phyloP scores from a whole-genome alignment of 2,329 filamentous ascomycete species.

The Colletotrichum agaves region DNA sequence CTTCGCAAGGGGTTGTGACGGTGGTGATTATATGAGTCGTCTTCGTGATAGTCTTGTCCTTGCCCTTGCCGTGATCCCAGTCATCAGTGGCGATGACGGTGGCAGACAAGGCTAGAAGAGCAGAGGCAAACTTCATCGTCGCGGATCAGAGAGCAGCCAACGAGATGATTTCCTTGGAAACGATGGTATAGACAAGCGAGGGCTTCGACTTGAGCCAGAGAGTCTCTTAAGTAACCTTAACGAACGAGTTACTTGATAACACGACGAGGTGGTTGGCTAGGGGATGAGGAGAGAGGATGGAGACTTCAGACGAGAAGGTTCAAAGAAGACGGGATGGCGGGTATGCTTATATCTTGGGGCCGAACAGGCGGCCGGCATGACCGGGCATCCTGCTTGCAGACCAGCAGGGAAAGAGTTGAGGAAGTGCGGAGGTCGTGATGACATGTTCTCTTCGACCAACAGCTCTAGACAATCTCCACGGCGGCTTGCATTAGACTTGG shows the following conservation, averaged over 20 bases:
- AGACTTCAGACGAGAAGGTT: not conserved
- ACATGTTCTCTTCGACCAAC: conserved; percentile 30
- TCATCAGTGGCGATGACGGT: conserved; percentile 29
- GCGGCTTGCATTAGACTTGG: conserved; percentile 34
- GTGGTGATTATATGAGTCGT: conserved; percentile 12
- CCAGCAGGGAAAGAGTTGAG: not conserved
- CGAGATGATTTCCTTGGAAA: conserved; percentile 26
- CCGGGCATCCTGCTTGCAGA: not conserved
- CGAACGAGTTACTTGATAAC: conserved; percentile 37
- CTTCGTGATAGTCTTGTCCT: conserved; percentile 33
- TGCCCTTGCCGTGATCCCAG: conserved; percentile 27
- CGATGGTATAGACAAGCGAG: conserved; percentile 18
- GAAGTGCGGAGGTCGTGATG: conserved; percentile 31
- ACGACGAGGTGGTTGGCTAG: conserved; percentile 31
- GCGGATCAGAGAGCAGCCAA: conserved; percentile 5
- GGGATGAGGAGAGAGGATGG: conserved; percentile 24
- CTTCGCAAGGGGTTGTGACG: conserved; percentile 24
- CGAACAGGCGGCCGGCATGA: conserved; percentile 1
- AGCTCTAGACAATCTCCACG: conserved; percentile 31
- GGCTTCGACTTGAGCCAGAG: conserved; percentile 32
- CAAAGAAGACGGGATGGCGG: conserved; percentile 28
- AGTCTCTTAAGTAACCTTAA: conserved; percentile 39
- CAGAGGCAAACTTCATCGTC: conserved; percentile 33
- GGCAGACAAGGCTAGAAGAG: conserved; percentile 34
- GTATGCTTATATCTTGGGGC: conserved; percentile 36